Percentiles rank a stretch among this genome's conserved stretches.
Conservation (phyloP, 2,329 filamentous ascomycete species). For the Aplosporella prunicola region DNA sequence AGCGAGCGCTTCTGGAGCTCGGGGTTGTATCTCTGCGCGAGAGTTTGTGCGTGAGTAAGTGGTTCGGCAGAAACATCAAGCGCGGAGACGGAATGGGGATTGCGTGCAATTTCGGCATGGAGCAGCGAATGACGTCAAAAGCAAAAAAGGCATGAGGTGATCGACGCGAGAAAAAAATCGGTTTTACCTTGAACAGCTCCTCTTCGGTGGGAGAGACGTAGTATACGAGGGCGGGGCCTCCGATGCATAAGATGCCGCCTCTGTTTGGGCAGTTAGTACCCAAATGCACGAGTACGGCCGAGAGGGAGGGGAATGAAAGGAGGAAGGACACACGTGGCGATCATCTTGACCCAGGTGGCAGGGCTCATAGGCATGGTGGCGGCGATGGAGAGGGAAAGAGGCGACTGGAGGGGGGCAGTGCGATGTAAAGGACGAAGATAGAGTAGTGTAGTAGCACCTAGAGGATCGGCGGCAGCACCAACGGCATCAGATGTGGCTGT, state of each 20-base stretch:
- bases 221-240: slow-evolving; percentile 75
- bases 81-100: no score
- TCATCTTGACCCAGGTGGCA: slow-evolving; percentile 56
- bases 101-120: no score
- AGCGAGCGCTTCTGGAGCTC: slow-evolving; percentile 83
- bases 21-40: slow-evolving; percentile 78
- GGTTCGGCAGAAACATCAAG: not conserved
- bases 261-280: slow-evolving; percentile 39
- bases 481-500: no score
- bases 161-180: slow-evolving; percentile 4
- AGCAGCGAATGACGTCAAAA: not conserved
- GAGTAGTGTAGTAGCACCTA: no score
- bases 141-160: not conserved
- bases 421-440: not conserved
- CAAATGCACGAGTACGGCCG: not conserved
- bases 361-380: slow-evolving; percentile 29
- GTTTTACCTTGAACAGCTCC: slow-evolving; percentile 71
- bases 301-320: slow-evolving; percentile 8
- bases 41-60: not conserved
- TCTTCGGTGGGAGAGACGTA: slow-evolving; percentile 79
- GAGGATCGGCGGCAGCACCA: no score
- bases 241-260: slow-evolving; percentile 61
- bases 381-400: not conserved
- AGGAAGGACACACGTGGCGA: slow-evolving; percentile 40
- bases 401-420: not conserved